Conservation (phyloP, 108 stramenopile species). For the Schizochytrium sp. region DNA sequence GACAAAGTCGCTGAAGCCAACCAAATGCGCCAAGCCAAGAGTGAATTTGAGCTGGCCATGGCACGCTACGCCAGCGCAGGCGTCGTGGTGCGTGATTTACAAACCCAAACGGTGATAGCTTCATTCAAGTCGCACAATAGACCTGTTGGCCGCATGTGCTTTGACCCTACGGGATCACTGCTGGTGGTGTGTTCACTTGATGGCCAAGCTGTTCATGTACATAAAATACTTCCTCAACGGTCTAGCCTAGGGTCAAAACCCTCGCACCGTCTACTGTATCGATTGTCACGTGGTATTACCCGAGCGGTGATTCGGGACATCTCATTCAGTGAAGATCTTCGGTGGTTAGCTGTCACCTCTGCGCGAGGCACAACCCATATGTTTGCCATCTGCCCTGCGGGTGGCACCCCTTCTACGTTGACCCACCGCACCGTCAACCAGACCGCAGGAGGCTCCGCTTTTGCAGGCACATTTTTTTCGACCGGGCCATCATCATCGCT, state of each 20-base stretch:
- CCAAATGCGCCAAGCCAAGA: neutral
- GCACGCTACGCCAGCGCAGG: neutral
- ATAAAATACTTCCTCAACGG: conserved; percentile 9
- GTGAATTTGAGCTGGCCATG: neutral
- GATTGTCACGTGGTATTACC: conserved; percentile 11
- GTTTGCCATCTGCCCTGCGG: neutral
- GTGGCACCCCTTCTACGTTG: neutral
- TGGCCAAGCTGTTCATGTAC: conserved; percentile 15
- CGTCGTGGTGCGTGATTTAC: conserved; percentile 25
- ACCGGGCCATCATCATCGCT: neutral
- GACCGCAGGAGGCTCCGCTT: neutral
- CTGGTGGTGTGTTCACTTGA: conserved; percentile 38
- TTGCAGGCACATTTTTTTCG: neutral
- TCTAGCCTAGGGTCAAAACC: neutral
- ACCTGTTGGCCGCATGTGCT: neutral
- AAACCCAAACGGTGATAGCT: neutral
- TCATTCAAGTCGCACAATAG: neutral
- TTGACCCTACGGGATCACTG: conserved; percentile 49
- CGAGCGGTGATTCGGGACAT: conserved; percentile 46
- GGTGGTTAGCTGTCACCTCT: conserved; percentile 52
- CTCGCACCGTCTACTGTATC: conserved; percentile 43
- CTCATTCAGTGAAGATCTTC: conserved; percentile 32
- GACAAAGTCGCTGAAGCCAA: neutral
- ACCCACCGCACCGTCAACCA: conserved; percentile 7
- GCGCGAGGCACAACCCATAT: conserved; percentile 46